These are phyloP conservation scores for Ustilago lituana DNA, from an alignment of 1,284 basidiomycete genomes.

Conservation along the genomic window DNA sequence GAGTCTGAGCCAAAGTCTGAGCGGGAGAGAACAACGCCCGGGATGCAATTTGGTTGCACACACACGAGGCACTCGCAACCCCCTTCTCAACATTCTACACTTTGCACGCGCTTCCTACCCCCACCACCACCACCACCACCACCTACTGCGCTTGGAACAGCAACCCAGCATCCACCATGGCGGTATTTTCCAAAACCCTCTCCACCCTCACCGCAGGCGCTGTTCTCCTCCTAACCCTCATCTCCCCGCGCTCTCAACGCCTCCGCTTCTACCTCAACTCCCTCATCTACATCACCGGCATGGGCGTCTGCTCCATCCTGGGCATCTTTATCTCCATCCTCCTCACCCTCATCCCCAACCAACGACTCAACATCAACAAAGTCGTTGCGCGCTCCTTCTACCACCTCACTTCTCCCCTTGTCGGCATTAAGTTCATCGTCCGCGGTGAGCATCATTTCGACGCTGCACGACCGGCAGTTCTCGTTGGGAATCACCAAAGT, in stretches of 20 bases:
- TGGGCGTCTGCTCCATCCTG: constrained; percentile 80
- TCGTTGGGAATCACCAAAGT: constrained; percentile 89
- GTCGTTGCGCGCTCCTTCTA: constrained; percentile 88
- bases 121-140: too few relatives aligned
- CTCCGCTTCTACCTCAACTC: constrained; percentile 62
- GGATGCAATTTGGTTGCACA: too few relatives aligned
- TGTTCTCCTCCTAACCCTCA: constrained; percentile 52
- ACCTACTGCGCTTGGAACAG: too few relatives aligned
- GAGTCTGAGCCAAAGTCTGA: too few relatives aligned
- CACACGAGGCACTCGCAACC: too few relatives aligned
- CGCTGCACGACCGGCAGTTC: constrained; percentile 74
- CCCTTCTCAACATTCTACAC: too few relatives aligned
- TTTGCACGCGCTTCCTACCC: too few relatives aligned
- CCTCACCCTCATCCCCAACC: constrained; percentile 76
- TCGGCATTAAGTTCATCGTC: constrained; percentile 79
- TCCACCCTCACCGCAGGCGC: constrained; percentile 46
- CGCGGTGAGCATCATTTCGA: constrained; percentile 85
- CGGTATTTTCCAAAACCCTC: constrained; percentile 48
- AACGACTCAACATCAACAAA: constrained; percentile 84
- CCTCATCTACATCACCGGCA: constrained; percentile 76
- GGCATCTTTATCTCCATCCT: constrained; percentile 79
- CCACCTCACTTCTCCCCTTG: constrained; percentile 73
- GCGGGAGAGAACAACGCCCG: too few relatives aligned
- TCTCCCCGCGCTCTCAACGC: constrained; percentile 54
- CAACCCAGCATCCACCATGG: constrained; percentile 43